Conservation (phyloP, 306 rosid species). For the Cicer yamashitae region DNA sequence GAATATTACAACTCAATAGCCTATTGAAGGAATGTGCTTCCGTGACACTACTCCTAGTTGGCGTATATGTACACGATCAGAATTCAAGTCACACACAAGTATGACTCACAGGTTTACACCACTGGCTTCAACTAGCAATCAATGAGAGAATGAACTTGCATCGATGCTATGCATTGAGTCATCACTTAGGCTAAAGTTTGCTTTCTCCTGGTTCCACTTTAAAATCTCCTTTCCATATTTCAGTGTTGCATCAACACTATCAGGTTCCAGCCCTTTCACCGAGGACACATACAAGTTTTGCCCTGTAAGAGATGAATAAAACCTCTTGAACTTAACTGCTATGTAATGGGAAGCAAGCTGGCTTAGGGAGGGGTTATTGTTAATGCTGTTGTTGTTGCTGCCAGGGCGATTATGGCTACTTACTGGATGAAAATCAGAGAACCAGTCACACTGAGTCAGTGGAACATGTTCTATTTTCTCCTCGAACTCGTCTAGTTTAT, state of each 20-base stretch:
- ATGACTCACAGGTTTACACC: conserved; percentile 35
- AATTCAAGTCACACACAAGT: conserved; percentile 34
- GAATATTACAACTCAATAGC: conserved; percentile 42
- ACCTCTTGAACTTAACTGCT: conserved; percentile 91
- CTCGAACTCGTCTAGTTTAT: conserved; percentile 83
- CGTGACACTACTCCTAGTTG: conserved; percentile 41
- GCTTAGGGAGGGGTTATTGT: conserved; percentile 68
- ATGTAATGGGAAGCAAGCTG: conserved; percentile 76
- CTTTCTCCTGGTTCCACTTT: conserved; percentile 90
- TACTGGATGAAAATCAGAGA: conserved; percentile 80
- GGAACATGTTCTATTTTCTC: conserved; percentile 76
- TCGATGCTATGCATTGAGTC: conserved; percentile 79
- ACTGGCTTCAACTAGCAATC: conserved; percentile 47
- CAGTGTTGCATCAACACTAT: conserved; percentile 80
- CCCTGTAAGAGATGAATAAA: conserved; percentile 77
- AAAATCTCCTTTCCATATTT: conserved; percentile 86
- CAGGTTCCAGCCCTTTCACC: conserved; percentile 81
- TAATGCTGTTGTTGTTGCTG: conserved; percentile 62
- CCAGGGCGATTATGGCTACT: conserved; percentile 60
- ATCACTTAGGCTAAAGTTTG: conserved; percentile 80
- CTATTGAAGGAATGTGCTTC: conserved; percentile 30
- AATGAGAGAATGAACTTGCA: conserved; percentile 66
- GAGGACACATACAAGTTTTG: conserved; percentile 76
- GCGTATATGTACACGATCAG: conserved; percentile 48
- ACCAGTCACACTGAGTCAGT: conserved; percentile 80